These are phyloP conservation scores for Cystofilobasidium ferigula DNA, from an alignment of 768 basidiomycete genomes.

Conservation along the genomic window DNA sequence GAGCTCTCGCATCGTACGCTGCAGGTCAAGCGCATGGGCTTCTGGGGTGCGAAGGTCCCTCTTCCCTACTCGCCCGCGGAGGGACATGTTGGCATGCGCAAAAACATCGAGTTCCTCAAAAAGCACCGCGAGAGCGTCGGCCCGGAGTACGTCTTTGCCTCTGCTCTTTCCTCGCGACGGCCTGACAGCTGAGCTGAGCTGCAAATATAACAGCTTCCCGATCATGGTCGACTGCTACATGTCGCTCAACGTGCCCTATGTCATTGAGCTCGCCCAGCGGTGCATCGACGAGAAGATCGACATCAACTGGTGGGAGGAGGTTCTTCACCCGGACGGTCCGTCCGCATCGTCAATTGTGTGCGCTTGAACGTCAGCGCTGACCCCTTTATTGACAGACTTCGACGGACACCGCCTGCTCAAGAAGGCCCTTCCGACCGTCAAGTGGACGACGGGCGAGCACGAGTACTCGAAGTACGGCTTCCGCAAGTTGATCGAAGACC, in stretches of 20 bases:
- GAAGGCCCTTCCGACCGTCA: constrained; percentile 36
- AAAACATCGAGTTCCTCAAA: constrained; percentile 39
- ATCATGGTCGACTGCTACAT: constrained; percentile 42
- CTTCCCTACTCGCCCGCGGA: constrained; percentile 39
- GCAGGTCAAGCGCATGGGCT: constrained; percentile 37
- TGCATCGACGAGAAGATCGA: constrained; percentile 39
- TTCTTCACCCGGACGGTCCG: constrained; percentile 40
- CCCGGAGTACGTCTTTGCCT: constrained; percentile 27
- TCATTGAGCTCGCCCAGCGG: constrained; percentile 35
- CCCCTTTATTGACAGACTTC: constrained; percentile 28
- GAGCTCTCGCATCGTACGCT: not conserved
- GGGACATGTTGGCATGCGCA: constrained; percentile 36
- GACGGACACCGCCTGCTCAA: constrained; percentile 32
- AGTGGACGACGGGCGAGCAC: constrained; percentile 42
- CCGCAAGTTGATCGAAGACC: constrained; percentile 40
- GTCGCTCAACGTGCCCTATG: constrained; percentile 34
- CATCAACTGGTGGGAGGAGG: constrained; percentile 42
- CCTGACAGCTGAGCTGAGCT: too few relatives aligned
- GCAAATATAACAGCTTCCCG: constrained; percentile 37
- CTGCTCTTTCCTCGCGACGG: too few relatives aligned
- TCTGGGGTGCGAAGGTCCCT: constrained; percentile 40
- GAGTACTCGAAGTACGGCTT: constrained; percentile 39
- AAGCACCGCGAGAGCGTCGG: constrained; percentile 36
- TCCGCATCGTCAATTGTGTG: constrained; percentile 30
- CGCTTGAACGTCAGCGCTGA: too few relatives aligned